phyloP scores from a whole-genome alignment of 1,284 basidiomycete genomes.

The Rhodotorula sp. region DNA sequence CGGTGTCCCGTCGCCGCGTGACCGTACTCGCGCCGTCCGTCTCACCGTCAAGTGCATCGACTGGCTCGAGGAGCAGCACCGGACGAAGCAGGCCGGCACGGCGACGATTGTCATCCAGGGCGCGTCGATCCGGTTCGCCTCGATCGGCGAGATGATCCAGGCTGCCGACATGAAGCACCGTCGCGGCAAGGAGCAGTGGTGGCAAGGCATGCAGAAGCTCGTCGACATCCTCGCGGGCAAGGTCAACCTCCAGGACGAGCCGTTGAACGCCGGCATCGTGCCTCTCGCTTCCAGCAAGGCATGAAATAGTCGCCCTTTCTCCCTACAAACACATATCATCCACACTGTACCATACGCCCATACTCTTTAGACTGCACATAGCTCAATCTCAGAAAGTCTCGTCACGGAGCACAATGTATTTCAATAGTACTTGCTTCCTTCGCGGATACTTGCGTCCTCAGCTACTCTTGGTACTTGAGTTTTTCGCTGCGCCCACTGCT shows the following conservation, averaged over 20 bases:
- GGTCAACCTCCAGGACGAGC: constrained; percentile 30
- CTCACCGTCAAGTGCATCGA: constrained; percentile 88
- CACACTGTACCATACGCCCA: background rate
- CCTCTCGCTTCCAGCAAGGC: constrained; percentile 2
- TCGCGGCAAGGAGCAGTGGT: constrained; percentile 78
- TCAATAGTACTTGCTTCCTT: no score
- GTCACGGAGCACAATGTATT: no score
- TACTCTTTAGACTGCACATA: background rate
- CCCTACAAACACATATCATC: background rate
- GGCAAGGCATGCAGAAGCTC: constrained; percentile 62
- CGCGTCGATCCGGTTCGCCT: constrained; percentile 73
- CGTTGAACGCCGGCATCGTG: constrained; percentile 15
- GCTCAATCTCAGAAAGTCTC: background rate
- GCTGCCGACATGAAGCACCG: constrained; percentile 89
- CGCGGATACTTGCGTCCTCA: no score
- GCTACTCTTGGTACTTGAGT: no score
- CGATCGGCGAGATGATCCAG: constrained; percentile 74
- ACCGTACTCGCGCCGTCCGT: constrained; percentile 85
- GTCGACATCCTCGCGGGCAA: constrained; percentile 33
- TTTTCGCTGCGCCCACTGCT: background rate
- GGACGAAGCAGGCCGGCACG: constrained; percentile 56
- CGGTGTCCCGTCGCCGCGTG: constrained; percentile 87
- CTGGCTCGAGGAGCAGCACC: constrained; percentile 80
- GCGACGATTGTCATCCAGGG: constrained; percentile 89
- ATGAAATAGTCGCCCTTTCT: background rate